Conservation (phyloP, 148 eudicot species). For the Persicaria maculosa region DNA sequence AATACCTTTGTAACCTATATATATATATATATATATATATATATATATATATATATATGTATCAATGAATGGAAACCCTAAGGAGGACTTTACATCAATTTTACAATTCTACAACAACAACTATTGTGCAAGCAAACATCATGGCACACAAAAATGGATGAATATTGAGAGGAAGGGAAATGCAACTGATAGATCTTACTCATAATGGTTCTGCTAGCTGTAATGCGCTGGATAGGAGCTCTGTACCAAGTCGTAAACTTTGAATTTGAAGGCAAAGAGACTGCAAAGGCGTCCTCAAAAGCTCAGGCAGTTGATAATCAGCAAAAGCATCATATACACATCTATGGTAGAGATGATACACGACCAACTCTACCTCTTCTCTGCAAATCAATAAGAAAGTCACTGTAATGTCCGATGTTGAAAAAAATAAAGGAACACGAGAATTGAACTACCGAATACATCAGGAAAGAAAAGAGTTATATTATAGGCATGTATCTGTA, state of each 20-base stretch:
- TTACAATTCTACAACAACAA: too few species aligned
- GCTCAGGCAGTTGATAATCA: conserved; percentile 96
- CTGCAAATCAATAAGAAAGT: conserved; percentile 28
- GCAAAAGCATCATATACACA: conserved; percentile 83
- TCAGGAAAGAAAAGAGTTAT: neutral
- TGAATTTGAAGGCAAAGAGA: conserved; percentile 95
- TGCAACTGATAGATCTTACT: conserved; percentile 32
- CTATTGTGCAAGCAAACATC: neutral
- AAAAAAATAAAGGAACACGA: neutral
- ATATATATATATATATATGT: too few species aligned
- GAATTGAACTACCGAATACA: neutral
- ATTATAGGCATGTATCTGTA: neutral
- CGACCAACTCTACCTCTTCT: conserved; percentile 99
- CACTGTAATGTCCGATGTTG: neutral
- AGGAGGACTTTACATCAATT: too few species aligned
- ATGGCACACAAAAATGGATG: neutral
- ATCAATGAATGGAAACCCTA: too few species aligned
- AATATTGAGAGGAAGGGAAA: conserved; percentile 2
- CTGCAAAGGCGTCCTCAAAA: conserved; percentile 93
- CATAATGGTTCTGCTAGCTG: conserved; percentile 90
- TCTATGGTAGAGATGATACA: conserved; percentile 87
- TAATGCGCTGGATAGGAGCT: conserved; percentile 81
- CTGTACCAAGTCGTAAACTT: conserved; percentile 73
- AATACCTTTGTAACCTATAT: too few species aligned
- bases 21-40: too few species aligned